Percentiles rank a stretch among this genome's conserved stretches.
These are phyloP conservation scores for Aspergillus sclerotioniger DNA, from an alignment of 495 filamentous ascomycete species.

Conservation along the genomic window DNA sequence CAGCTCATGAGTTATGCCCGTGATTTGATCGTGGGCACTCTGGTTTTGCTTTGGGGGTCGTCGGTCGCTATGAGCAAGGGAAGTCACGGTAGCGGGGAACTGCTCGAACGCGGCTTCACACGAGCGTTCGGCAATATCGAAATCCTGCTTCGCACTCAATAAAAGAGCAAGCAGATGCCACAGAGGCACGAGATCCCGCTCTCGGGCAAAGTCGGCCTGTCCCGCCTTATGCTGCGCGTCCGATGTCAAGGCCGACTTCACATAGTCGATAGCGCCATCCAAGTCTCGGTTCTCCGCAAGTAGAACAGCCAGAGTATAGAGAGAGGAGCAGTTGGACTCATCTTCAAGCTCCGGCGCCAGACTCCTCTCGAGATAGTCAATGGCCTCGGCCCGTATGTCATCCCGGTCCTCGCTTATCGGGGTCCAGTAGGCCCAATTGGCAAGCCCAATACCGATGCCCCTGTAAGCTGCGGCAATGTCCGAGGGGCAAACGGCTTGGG, in stretches of 20 bases:
- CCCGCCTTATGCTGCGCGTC: slow-evolving; percentile 25
- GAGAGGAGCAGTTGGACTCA: slow-evolving; percentile 61
- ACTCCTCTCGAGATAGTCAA: slow-evolving; percentile 68
- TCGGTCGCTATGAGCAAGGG: slow-evolving; percentile 49
- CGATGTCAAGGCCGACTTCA: slow-evolving; percentile 60
- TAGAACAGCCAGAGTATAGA: slow-evolving; percentile 76
- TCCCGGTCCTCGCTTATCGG: slow-evolving; percentile 65
- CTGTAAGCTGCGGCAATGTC: slow-evolving; percentile 69
- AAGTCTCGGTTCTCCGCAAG: slow-evolving; percentile 80
- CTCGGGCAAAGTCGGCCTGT: slow-evolving; percentile 31
- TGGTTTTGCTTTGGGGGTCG: slow-evolving; percentile 31
- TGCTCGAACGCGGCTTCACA: slow-evolving; percentile 91
- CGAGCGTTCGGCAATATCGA: slow-evolving; percentile 69
- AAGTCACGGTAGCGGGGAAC: slow-evolving; percentile 58
- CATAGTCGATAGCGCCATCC: slow-evolving; percentile 69
- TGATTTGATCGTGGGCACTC: slow-evolving; percentile 34
- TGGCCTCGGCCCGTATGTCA: slow-evolving; percentile 68
- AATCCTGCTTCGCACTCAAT: slow-evolving; percentile 83
- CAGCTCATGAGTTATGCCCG: slow-evolving; percentile 43
- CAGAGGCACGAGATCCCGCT: slow-evolving; percentile 42
- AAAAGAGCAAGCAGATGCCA: slow-evolving; percentile 89
- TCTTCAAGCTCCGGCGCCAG: slow-evolving; percentile 61
- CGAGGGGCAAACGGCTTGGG: slow-evolving; percentile 44
- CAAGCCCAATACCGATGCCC: slow-evolving; percentile 77
- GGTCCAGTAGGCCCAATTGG: slow-evolving; percentile 81